Conservation (phyloP, 192 early-diverging fungal species). For the Linnemannia zychae region DNA sequence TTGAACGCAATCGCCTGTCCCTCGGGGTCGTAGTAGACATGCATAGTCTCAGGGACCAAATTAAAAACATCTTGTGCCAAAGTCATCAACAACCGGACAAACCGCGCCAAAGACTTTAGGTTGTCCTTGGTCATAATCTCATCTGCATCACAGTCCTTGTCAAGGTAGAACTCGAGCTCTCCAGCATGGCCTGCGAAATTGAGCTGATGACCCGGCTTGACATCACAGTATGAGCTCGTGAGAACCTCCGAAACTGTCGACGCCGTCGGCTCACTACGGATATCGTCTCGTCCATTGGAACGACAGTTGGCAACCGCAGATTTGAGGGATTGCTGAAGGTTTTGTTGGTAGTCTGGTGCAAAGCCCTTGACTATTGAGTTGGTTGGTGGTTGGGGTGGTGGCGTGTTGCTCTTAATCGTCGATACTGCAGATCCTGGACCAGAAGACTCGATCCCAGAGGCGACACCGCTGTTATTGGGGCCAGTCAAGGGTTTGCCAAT, state of each 20-base stretch:
- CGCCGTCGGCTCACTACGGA: constrained; percentile 31
- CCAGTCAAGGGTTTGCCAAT: constrained; percentile 26
- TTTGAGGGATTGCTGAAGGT: constrained; percentile 40
- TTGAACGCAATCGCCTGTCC: constrained; percentile 88
- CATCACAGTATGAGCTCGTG: constrained; percentile 65
- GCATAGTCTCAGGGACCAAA: constrained; percentile 66
- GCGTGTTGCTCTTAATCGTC: background rate
- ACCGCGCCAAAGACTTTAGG: constrained; percentile 46
- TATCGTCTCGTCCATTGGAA: constrained; percentile 45
- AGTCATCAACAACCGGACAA: constrained; percentile 58
- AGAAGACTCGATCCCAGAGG: constrained; percentile 25
- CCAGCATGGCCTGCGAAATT: constrained; percentile 56
- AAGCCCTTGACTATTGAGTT: constrained; percentile 41
- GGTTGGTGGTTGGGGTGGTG: constrained; percentile 16
- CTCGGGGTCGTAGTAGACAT: constrained; percentile 82
- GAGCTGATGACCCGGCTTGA: constrained; percentile 63
- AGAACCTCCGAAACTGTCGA: constrained; percentile 40
- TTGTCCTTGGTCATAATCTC: constrained; percentile 57
- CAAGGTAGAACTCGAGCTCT: constrained; percentile 54
- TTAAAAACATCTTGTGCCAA: constrained; percentile 73
- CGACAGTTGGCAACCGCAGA: constrained; percentile 43
- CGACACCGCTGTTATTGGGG: background rate
- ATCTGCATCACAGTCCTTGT: constrained; percentile 54
- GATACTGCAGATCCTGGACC: background rate
- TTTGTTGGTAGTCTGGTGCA: constrained; percentile 42